Evolutionary conservation across 2,329 filamentous ascomycete genomes (phyloP), one percentile per base, ranked within the genome.

Genomic region (Phyllosticta capitalensis): DNA sequence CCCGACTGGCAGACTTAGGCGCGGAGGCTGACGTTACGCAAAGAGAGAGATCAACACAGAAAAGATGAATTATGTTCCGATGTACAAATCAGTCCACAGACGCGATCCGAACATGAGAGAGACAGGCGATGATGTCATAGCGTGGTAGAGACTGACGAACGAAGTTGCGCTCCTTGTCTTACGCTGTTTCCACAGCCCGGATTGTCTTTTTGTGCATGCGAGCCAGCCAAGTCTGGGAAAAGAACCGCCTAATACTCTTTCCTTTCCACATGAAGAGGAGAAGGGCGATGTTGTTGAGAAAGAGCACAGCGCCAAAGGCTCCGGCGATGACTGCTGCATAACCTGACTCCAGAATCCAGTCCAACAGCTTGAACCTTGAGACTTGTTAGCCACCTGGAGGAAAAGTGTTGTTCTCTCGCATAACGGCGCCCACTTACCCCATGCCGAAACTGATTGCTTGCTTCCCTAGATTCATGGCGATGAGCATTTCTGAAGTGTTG

Each of bases 401-500:
- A n/a, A n/a, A n/a, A n/a, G n/a, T n/a, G n/a, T n/a, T n/a, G n/a
- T n/a, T n/a, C n/a, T n/a, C n/a, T n/a, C n/a, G n/a, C n/a, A n/a
- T n/a, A n/a, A n/a, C n/a, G n/a, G n/a, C n/a, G n/a, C n/a, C n/a
- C n/a, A 38, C 30, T 38, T 14, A 38, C 30, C 30, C 67, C 67
- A 69, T 69, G 14, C 67, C 72, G 50, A 73, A 74, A 28, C 61
- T 66, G 48, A 73, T 73, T 10, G 69, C 66, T 56, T 72, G 70
- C 59, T 73, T 74, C 33, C 71, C 70, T 26, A 70, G 67, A 49
- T 69, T 69, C 70, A 73, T 73, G 9, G 71, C 71, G 54, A 74
- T 84, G 10, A 85, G 75, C 82, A 84, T 84, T 70, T 85, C 82
- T 22, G 78, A 79, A n/a, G 81, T 80, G 63, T 84, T 82, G 33